A percentile compares a stretch with the other conserved stretches of the same genome.
These are phyloP conservation scores for Penicillium occitanis DNA, from an alignment of 2,329 filamentous ascomycete species.

Conservation along the genomic window DNA sequence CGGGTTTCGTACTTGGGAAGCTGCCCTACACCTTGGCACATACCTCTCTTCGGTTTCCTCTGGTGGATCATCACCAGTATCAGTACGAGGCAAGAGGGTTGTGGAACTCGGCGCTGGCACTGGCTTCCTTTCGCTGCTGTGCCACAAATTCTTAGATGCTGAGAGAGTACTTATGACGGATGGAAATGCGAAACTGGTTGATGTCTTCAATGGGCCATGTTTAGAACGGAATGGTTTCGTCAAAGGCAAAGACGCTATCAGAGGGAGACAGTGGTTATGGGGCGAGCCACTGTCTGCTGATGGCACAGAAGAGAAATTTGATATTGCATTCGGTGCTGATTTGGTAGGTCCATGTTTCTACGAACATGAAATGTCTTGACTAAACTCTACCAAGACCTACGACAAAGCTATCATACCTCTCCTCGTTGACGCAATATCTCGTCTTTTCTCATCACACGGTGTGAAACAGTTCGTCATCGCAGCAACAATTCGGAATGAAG, in stretches of 20 bases:
- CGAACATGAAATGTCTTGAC: neutral
- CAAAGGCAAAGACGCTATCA: conserved; percentile 25
- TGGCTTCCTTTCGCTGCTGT: conserved; percentile 64
- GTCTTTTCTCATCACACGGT: conserved; percentile 57
- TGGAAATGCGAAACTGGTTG: conserved; percentile 52
- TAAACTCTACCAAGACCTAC: conserved; percentile 53
- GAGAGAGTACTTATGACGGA: conserved; percentile 61
- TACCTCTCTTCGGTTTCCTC: conserved; percentile 54
- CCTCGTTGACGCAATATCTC: conserved; percentile 55
- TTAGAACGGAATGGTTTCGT: conserved; percentile 33
- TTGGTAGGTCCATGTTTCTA: conserved; percentile 34
- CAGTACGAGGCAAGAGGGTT: conserved; percentile 54
- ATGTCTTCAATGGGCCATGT: conserved; percentile 39
- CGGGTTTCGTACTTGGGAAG: conserved; percentile 69
- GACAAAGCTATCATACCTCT: conserved; percentile 59
- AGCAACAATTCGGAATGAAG: conserved; percentile 60
- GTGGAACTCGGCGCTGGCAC: conserved; percentile 68
- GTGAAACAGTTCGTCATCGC: conserved; percentile 58
- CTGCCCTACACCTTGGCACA: conserved; percentile 62
- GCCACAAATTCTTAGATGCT: conserved; percentile 58
- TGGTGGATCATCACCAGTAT: neutral
- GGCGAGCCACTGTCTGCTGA: conserved; percentile 31
- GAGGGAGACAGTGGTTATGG: conserved; percentile 45
- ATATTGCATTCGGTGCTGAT: conserved; percentile 45
- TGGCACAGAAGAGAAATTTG: conserved; percentile 28